Conservation (phyloP, 805 yeast genomes). For the Clavispora asparagi region DNA sequence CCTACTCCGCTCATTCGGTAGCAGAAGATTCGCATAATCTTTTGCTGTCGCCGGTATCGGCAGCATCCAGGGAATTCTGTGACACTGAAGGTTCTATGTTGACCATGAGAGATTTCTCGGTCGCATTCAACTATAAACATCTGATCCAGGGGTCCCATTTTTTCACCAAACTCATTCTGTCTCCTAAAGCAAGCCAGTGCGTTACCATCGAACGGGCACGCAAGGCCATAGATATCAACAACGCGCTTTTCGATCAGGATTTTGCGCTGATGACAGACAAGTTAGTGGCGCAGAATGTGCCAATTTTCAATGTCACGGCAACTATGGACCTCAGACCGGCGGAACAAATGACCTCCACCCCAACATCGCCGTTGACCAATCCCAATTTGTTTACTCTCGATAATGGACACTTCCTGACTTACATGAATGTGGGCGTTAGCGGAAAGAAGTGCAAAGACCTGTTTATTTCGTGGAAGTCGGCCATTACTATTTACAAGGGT, state of each 20-base stretch:
- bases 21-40: background rate
- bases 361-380: slow-evolving; percentile 12
- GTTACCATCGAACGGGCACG: background rate
- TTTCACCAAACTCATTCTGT: slow-evolving; percentile 6
- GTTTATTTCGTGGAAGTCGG: slow-evolving; percentile 23
- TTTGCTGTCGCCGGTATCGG: background rate
- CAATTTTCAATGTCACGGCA: slow-evolving; percentile 7
- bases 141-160: slow-evolving; percentile 3
- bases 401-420: slow-evolving; percentile 12
- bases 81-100: background rate
- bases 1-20: background rate
- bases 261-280: slow-evolving; percentile 3
- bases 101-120: slow-evolving; percentile 6
- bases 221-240: slow-evolving; percentile 3
- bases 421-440: slow-evolving; percentile 4
- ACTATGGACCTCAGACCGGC: slow-evolving; percentile 6
- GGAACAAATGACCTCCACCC: slow-evolving; percentile 6
- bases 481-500: slow-evolving; percentile 20
- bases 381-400: slow-evolving; percentile 8
- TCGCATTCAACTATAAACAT: slow-evolving; percentile 9
- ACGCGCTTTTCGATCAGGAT: slow-evolving; percentile 3
- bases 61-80: background rate
- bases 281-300: slow-evolving; percentile 6
- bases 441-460: background rate
- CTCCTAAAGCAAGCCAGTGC: background rate